Base-by-base conservation (phyloP, 495 filamentous ascomycete species). In the Saxophila tyrrhenica region DNA sequence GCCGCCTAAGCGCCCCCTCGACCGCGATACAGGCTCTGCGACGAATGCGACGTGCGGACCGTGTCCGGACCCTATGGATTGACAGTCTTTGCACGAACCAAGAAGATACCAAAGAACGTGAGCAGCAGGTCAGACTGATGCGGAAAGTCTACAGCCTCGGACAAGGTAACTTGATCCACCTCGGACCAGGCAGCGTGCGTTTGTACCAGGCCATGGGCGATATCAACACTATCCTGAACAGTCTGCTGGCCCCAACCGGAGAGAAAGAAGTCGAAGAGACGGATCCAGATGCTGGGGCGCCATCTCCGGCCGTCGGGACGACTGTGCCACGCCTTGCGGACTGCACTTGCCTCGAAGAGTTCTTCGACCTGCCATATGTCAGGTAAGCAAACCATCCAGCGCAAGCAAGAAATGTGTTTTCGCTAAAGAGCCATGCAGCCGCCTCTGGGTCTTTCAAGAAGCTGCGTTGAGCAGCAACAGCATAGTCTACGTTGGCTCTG, bases 11-110 rank as follows among this genome's bases (percentile, higher is more conserved):
- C 13, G 13, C 13, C 5, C 29, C 29, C 29, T 13, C 13, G 29
- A 35, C 29, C 13, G 29, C 29, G 29, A 13, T 13, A 13, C 7
- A 35, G 29, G 29, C 29, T 5, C 29, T 35, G 5, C 29, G 21
- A 7, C 46, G 21, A 21, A 22, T 48, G 21, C 46, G 46, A 15
- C 5, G 7, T 24, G 8, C 21, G 46, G 46, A 48, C 16, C 46
- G 22, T 20, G 11, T 20, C 5, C 15, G 48, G 11, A 32, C 25
- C 38, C 22, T 54, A 8, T 54, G 51, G 39, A 32, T 54, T 15
- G 51, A 54, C 32, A 16, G n/a, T 3, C 19, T 54, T 23, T 54
- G 51, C 51, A 54, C 47, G 11, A 48, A 54, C 17, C 51, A 54
- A 48, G 20, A 9, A 10, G 25, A 54, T 21, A 29, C 16, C 7